Evolutionary conservation across 176 grass and related monocot species (phyloP), one percentile per base, ranked within the genome.

Genomic region (Aegilops speltoides): DNA sequence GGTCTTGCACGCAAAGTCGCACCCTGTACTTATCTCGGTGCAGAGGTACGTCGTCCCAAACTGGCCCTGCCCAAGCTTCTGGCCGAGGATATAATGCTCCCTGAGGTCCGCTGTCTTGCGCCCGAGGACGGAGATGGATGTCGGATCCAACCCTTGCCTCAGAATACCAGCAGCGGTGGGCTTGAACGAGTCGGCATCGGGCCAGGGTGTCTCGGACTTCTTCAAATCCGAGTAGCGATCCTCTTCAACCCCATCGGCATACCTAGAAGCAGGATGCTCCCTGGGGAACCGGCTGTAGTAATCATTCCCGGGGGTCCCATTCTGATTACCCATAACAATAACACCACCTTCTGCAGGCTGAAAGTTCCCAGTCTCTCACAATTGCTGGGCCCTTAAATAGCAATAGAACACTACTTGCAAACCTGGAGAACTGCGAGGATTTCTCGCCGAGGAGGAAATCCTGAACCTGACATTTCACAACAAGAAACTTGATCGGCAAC

Each of bases 1-100:
- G 46, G 90, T 92, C 84, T 99, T 99, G 94, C 97, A 96, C 17
- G 97, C 97, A n/a, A 91, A 99, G 17, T 96, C 85, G 8, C 74
- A 89, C 63, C 97, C 97, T 46, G 94, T 93, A 48, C 73, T 90
- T 67, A 91, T 92, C 92, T 99, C 90, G 0, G 97, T 99, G 80
- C 97, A 96, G 72, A 90, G 87, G 86, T 93, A 99, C 11, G 92
- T 93, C 81, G 89, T 93, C n/a, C 97, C 97, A 71, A 94, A 99
- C 83, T 99, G 92, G 17, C 97, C 97, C 80, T 94, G 94, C 65
- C 97, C 97, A 70, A 99, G 92, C 78, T 81, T 95, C 74, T 68
- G 88, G 50, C 97, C 94, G 22, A 99, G 40, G 72, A 87, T 89
- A 68, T 94, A 99, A 64, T 93, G 83, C 37, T 96, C 94, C 25